Evolutionary conservation across 2,329 filamentous ascomycete species (phyloP), one percentile per base, ranked within the genome.

Genomic region (Mollisiaceae sp.): DNA sequence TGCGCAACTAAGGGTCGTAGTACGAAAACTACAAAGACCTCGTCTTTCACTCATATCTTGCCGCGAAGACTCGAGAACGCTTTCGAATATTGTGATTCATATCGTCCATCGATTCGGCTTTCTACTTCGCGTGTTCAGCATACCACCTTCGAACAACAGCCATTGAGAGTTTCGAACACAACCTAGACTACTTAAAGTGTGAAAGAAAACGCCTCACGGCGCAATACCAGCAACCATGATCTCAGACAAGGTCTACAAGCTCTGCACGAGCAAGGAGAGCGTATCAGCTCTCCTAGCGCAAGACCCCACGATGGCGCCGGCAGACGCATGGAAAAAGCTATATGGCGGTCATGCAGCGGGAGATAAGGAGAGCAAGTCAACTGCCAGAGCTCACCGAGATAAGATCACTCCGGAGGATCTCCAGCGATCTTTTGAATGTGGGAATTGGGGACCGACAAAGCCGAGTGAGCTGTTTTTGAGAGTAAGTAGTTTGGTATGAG

Each of bases 391-490:
- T 24, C 64, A 75, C 41, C 45, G 68, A 47, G 66, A 69, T 59
- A 59, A 64, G 3, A 47, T 65, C 22, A 71, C 72, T 22, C 60
- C 69, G 2, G 80, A 83, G 57, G 82, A 84, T 36, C 74, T 91
- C 32, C 77, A 85, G 45, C 81, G 79, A 54, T 88, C 88, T 1
- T 77, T 78, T 8, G 73, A 81, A 63, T 92, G 90, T 74, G 91
- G 91, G 1, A 86, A 85, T 60, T 94, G 90, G 86, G 90, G 89
- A 0, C 74, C 82, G 0, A 82, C 83, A 1, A 77, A 81, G 60
- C 91, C 90, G 0, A 91, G 88, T 68, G 82, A 88, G 18, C 77
- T 93, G 0, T 94, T 94, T 73, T 77, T 92, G 6, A 81, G 80
- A 72, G 86, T 86, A 67, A 67, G 78, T 71, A 22, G 12, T 36